A percentile compares a stretch with the other conserved stretches of the same genome.
Conservation (phyloP, 345 rosid genomes). For the Combretum micranthum region DNA sequence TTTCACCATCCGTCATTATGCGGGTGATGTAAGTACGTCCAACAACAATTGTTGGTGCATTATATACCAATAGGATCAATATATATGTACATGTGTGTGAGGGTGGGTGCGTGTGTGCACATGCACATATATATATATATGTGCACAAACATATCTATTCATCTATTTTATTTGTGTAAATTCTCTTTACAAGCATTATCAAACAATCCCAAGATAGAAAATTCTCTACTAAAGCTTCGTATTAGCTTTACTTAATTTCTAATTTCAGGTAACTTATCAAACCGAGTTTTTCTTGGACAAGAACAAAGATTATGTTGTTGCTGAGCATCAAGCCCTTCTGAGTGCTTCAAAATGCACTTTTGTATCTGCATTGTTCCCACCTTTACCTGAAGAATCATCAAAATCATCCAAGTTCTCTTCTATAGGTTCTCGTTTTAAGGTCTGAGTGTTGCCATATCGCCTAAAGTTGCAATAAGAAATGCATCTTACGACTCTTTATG, state of each 20-base stretch:
- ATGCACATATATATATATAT: too few relatives aligned
- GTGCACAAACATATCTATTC: too few relatives aligned
- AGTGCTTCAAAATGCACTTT: constrained; percentile 72
- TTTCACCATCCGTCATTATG: constrained; percentile 92
- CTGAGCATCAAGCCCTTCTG: constrained; percentile 87
- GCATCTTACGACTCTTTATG: neutral
- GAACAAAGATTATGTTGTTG: constrained; percentile 92
- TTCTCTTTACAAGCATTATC: too few relatives aligned
- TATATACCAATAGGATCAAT: too few relatives aligned
- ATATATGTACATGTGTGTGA: too few relatives aligned
- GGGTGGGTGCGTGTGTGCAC: too few relatives aligned
- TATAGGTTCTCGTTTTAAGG: constrained; percentile 96
- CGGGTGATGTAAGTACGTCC: constrained; percentile 74
- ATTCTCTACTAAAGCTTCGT: constrained; percentile 1
- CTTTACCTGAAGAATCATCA: constrained; percentile 72
- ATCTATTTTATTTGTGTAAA: too few relatives aligned
- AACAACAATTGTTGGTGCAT: too few relatives aligned
- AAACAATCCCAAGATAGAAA: too few relatives aligned
- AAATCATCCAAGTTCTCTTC: constrained; percentile 89
- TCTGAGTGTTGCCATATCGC: constrained; percentile 14
- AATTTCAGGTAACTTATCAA: constrained; percentile 85
- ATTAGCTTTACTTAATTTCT: constrained; percentile 1
- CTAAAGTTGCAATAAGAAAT: neutral
- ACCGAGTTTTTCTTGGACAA: constrained; percentile 88
- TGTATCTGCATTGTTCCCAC: constrained; percentile 77